Conservation (phyloP, 2,329 filamentous ascomycete genomes). For the Pyricularia grisea region DNA sequence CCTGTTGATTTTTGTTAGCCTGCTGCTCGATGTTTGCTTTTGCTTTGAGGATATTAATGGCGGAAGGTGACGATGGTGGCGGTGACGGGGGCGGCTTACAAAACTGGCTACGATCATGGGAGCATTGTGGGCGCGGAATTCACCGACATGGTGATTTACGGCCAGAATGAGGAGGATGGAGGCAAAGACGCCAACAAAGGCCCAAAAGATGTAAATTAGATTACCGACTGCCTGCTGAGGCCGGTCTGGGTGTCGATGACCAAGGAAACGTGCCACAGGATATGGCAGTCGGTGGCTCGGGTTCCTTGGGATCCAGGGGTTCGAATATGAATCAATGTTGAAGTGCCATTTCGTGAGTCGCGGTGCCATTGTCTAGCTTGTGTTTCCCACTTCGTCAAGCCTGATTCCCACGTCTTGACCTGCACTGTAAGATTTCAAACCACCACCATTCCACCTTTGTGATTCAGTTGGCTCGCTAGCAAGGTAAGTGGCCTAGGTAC, state of each 20-base stretch:
- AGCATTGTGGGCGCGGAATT: constrained; percentile 39
- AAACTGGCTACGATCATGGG: constrained; percentile 62
- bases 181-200: constrained; percentile 54
- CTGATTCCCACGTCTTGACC: not conserved
- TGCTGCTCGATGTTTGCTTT: not conserved
- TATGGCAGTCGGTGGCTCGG: constrained; percentile 55
- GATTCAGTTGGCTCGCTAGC: not conserved
- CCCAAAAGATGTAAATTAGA: constrained; percentile 49
- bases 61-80: not conserved
- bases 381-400: not conserved
- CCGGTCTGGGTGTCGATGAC: constrained; percentile 37
- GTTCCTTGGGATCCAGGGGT: constrained; percentile 58
- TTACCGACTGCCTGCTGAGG: constrained; percentile 38
- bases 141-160: constrained; percentile 42
- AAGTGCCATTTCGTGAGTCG: constrained; percentile 39
- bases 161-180: constrained; percentile 51
- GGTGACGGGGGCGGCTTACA: constrained; percentile 35
- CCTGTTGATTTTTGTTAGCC: constrained; percentile 29
- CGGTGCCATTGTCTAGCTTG: not conserved
- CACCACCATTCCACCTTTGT: not conserved
- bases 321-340: constrained; percentile 69
- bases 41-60: not conserved
- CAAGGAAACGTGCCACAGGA: constrained; percentile 59
- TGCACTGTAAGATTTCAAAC: not conserved
- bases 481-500: no score